Evolutionary conservation across 164 flowering plant species (phyloP), one percentile per base, ranked within the genome.

Genomic region (Cinnamomum chago): DNA sequence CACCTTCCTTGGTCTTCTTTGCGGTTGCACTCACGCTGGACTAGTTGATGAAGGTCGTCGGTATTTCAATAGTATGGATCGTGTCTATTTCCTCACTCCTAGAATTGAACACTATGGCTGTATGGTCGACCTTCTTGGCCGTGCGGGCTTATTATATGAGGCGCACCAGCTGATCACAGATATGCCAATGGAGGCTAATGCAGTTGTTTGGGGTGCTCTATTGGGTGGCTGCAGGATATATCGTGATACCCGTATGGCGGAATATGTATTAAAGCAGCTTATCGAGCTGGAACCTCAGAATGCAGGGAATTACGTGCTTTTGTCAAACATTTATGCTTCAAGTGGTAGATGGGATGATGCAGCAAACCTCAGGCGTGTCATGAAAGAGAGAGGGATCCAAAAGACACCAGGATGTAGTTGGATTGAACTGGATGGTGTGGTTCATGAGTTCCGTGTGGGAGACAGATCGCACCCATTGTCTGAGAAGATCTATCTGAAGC

Each of bases 71-170:
- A 73, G 73, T 28, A 80, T 82, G 76, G 70, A 60, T 52, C 76
- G 52, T 22, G 71, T 79, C 47, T 82, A 75, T 52, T 55, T 55
- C 15, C 65, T 82, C 25, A 71, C 50, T 58, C 81, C 74, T 62
- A 75, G 65, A 60, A 72, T 82, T 25, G 84, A 82, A 72, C 84
- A 82, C 73, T 82, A 82, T 66, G 84, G 84, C 14, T 82, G 84
- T 76, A 60, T 82, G 69, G 82, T 82, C 2, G 84, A 82, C 65
- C 82, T 82, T 77, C 75, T 79, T 35, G 81, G 82, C 9, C 78
- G 84, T 65, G 74, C 84, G 12, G 84, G 84, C 55, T 77, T 75
- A 20, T 51, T 82, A 33, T 58, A 73, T 12, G 80, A 79, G 70
- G 84, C 84, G 15, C 67, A 70, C 72, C 79, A 80, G 30, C 62